These are phyloP conservation scores for Diaporthe longicolla DNA, from an alignment of 2,329 filamentous ascomycete species.

Conservation along the genomic window DNA sequence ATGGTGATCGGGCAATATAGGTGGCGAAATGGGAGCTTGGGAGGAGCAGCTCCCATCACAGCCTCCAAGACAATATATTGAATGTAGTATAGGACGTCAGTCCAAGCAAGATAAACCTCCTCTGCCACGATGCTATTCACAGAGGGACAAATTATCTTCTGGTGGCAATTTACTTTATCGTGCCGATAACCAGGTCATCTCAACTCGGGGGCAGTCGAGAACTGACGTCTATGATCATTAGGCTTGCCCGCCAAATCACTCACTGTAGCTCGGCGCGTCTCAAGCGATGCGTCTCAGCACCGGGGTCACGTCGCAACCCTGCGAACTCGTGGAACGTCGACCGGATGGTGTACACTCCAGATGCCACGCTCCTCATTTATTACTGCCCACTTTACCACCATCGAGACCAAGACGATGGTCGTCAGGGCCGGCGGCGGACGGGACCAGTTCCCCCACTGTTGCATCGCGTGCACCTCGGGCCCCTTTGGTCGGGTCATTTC, in stretches of 20 bases:
- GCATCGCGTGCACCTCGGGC: constrained; percentile 10
- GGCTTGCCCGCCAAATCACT: background rate
- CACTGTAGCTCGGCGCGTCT: constrained; percentile 25
- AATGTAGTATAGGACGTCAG: background rate
- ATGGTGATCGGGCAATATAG: background rate
- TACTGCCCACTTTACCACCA: background rate
- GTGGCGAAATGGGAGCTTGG: background rate
- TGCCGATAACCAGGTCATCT: background rate
- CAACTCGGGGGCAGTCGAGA: background rate
- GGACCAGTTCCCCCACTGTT: background rate
- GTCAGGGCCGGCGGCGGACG: constrained; percentile 16
- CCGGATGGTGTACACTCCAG: constrained; percentile 5
- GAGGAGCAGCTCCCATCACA: background rate
- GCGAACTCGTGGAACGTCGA: constrained; percentile 6
- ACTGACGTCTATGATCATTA: constrained; percentile 7
- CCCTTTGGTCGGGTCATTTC: background rate
- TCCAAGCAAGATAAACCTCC: background rate
- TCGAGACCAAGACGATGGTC: background rate
- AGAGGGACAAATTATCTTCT: background rate
- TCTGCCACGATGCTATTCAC: background rate
- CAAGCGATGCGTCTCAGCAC: constrained; percentile 10
- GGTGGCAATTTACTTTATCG: background rate
- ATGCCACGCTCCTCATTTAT: constrained; percentile 4
- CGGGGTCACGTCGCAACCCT: constrained; percentile 19
- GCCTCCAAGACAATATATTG: background rate